phyloP scores from a whole-genome alignment of 176 grass and related monocot genomes.

The Leersia perrieri region DNA sequence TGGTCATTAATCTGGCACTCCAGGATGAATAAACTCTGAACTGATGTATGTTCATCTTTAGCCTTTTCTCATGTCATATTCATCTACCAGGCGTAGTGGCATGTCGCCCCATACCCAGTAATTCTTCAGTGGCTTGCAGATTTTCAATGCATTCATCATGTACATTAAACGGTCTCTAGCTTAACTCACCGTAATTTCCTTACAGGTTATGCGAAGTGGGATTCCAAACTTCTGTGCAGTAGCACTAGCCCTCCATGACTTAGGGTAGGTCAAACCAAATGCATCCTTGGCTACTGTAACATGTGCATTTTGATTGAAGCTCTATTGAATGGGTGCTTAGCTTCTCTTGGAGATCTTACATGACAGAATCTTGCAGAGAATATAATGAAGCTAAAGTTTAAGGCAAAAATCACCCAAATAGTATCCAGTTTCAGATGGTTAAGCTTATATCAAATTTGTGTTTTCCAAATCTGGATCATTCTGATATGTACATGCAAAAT shows the following conservation, averaged over 20 bases:
- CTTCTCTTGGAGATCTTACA: conserved; percentile 2
- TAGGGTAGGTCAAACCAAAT: conserved; percentile 64
- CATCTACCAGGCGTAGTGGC: neutral
- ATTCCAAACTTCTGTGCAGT: conserved; percentile 98
- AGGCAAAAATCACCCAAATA: neutral
- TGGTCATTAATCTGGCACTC: neutral
- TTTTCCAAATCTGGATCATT: neutral
- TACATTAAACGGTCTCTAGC: neutral
- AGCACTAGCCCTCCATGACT: conserved; percentile 83
- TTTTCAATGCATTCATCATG: conserved; percentile 13
- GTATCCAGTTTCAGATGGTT: conserved; percentile 7
- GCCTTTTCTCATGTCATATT: neutral
- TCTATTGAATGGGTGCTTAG: neutral
- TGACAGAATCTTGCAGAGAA: conserved; percentile 6
- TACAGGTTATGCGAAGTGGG: conserved; percentile 96
- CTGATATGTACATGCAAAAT: neutral
- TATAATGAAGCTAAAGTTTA: conserved; percentile 15
- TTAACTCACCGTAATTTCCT: neutral
- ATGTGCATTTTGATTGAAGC: conserved; percentile 14
- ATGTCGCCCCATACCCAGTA: neutral
- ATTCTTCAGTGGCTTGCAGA: neutral
- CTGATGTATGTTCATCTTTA: neutral
- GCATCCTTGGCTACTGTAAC: neutral
- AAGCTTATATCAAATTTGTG: neutral
- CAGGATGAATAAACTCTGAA: conserved; percentile 11